Conservation (phyloP, 2,329 filamentous ascomycete species). For the Pyricularia pennisetigena region DNA sequence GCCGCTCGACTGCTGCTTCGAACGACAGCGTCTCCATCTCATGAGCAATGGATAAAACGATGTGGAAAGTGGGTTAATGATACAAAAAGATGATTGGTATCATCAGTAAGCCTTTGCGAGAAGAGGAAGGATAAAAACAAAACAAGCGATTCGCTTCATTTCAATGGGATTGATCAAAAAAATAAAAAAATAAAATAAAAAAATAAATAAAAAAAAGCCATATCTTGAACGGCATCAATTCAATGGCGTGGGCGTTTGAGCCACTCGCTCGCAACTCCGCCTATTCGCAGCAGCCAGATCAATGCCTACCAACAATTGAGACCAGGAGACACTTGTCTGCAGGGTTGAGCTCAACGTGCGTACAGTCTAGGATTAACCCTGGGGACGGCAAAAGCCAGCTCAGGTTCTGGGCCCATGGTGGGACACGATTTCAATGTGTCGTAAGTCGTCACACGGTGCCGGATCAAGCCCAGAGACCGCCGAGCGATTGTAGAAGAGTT, state of each 20-base stretch:
- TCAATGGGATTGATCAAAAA: background rate
- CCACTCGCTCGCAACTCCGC: background rate
- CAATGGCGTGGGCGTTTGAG: background rate
- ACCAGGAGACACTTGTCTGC: background rate
- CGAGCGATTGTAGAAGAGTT: background rate
- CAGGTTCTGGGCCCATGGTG: background rate
- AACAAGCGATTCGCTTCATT: background rate
- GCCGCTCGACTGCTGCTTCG: constrained; percentile 34
- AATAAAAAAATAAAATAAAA: too few species aligned
- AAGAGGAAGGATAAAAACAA: background rate
- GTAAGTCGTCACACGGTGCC: background rate
- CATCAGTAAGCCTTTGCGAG: background rate
- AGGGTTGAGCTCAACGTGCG: background rate
- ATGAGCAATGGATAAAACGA: background rate
- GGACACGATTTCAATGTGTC: background rate
- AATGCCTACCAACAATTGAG: background rate
- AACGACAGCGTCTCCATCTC: background rate
- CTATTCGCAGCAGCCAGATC: background rate
- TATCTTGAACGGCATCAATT: background rate
- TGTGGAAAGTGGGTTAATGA: background rate
- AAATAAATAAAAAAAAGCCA: background rate
- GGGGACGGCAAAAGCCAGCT: background rate
- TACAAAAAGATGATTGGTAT: background rate
- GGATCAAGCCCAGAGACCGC: background rate
- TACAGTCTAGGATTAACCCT: background rate